Percentiles rank a stretch among this genome's conserved stretches.
These are phyloP conservation scores for Cymbidium sinense DNA, from an alignment of 106 monocot species.

Conservation along the genomic window DNA sequence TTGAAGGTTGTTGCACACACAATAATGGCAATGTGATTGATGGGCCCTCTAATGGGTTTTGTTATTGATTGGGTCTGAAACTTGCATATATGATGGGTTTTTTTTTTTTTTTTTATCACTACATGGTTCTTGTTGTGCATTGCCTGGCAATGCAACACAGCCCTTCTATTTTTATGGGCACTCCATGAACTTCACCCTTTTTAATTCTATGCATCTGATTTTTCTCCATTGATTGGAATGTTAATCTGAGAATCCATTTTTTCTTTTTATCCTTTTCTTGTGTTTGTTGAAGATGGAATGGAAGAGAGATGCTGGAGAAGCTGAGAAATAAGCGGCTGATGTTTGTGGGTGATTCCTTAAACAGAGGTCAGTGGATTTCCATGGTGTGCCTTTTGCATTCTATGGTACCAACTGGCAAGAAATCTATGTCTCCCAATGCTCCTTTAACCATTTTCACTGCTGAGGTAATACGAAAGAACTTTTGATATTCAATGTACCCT, in stretches of 20 bases:
- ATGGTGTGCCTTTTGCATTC: constrained; percentile 81
- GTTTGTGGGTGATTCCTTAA: constrained; percentile 83
- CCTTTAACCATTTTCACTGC: constrained; percentile 61
- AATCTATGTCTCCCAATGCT: constrained; percentile 75
- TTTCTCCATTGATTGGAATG: constrained; percentile 1
- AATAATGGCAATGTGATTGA: no score
- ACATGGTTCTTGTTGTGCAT: no score
- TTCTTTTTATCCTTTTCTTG: constrained; percentile 4
- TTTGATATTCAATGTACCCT: not conserved
- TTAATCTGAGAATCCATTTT: not conserved
- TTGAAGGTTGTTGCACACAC: no score
- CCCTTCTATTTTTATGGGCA: not conserved
- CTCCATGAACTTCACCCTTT: not conserved
- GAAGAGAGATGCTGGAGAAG: constrained; percentile 68
- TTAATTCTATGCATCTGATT: not conserved
- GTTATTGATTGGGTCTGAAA: not conserved
- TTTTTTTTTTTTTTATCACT: not conserved
- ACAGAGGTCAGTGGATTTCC: constrained; percentile 86
- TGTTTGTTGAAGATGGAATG: constrained; percentile 58
- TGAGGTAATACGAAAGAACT: constrained; percentile 26
- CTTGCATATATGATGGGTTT: not conserved
- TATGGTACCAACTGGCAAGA: constrained; percentile 54
- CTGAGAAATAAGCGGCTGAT: constrained; percentile 72
- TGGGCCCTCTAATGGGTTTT: no score
- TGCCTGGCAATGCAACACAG: not conserved